Conservation (phyloP, 768 basidiomycete genomes). For the Russula earlei region DNA sequence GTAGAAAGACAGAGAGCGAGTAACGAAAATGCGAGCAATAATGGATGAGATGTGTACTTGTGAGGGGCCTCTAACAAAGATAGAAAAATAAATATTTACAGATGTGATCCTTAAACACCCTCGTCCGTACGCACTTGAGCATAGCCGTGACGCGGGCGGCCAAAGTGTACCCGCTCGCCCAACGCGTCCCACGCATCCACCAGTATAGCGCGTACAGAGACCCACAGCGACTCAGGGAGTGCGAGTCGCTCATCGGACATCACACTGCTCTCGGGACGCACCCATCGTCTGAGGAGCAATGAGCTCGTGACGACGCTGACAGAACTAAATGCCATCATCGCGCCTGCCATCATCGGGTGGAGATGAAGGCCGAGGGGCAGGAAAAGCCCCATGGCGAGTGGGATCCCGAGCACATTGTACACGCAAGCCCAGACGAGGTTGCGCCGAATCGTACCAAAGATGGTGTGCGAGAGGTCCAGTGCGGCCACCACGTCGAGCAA, state of each 20-base stretch:
- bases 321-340: slow-evolving; percentile 95
- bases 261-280: slow-evolving; percentile 55
- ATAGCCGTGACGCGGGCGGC: slow-evolving; percentile 44
- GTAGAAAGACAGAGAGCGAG: neutral
- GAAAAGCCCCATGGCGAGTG: slow-evolving; percentile 95
- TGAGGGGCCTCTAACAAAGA: neutral
- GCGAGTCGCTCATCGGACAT: slow-evolving; percentile 48
- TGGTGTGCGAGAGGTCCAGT: slow-evolving; percentile 77
- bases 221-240: slow-evolving; percentile 31
- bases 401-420: slow-evolving; percentile 89
- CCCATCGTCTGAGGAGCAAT: slow-evolving; percentile 80
- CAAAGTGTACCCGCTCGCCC: slow-evolving; percentile 33
- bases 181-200: slow-evolving; percentile 37
- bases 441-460: slow-evolving; percentile 83
- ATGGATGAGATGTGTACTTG: too few species aligned
- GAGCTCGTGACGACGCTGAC: slow-evolving; percentile 93
- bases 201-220: slow-evolving; percentile 34
- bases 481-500: slow-evolving; percentile 96
- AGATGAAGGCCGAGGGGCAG: slow-evolving; percentile 87
- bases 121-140: slow-evolving; percentile 62
- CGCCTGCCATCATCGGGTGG: slow-evolving; percentile 98
- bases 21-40: neutral
- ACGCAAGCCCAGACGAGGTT: slow-evolving; percentile 96
- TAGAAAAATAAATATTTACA: neutral
- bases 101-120: slow-evolving; percentile 20